Conservation (phyloP, 2,329 filamentous ascomycete species). For the Aureobasidium sp. region DNA sequence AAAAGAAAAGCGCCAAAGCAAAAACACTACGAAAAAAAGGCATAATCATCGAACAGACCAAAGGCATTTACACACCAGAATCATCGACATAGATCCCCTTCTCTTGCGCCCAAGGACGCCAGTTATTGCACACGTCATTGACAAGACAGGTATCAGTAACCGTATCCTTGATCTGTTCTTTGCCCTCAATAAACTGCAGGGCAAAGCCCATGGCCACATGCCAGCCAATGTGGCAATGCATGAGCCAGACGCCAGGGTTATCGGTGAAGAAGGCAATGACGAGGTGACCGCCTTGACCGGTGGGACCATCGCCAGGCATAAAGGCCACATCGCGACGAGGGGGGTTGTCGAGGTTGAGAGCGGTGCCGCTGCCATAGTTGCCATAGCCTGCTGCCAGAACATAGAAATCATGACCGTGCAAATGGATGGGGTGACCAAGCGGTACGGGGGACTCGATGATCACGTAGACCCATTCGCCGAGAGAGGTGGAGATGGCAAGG, state of each 20-base stretch:
- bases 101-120: conserved; percentile 20
- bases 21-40: neutral
- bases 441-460: conserved; percentile 35
- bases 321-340: conserved; percentile 28
- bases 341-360: conserved; percentile 29
- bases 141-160: conserved; percentile 20
- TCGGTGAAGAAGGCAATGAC: conserved; percentile 29
- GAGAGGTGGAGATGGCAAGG: conserved; percentile 30
- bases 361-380: conserved; percentile 26
- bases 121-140: conserved; percentile 21
- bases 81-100: conserved; percentile 18
- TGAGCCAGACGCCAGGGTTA: conserved; percentile 30
- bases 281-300: conserved; percentile 23
- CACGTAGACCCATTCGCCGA: conserved; percentile 36
- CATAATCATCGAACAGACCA: neutral
- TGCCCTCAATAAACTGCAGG: conserved; percentile 24
- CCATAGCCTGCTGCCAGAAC: conserved; percentile 33
- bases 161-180: conserved; percentile 15
- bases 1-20: neutral
- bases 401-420: conserved; percentile 41
- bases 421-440: conserved; percentile 26
- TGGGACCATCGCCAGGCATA: conserved; percentile 23
- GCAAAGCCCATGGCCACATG: conserved; percentile 27
- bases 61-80: conserved; percentile 20
- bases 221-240: conserved; percentile 27